Evolutionary conservation across 768 basidiomycete genomes (phyloP), one percentile per base, ranked within the genome.

Genomic region (Lactifluus volemus): DNA sequence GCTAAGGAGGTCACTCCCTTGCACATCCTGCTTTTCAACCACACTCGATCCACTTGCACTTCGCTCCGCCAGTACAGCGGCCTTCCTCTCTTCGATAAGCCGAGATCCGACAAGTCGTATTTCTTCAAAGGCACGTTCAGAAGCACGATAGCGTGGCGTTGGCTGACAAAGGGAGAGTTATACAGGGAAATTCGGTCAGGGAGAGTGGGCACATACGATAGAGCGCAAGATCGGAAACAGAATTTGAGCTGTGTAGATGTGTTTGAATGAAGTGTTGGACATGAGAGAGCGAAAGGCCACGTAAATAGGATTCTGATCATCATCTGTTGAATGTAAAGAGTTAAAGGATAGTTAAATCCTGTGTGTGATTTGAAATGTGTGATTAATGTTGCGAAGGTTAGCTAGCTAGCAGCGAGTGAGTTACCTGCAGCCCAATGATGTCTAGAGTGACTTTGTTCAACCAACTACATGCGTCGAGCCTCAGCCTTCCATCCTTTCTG

Each of bases 71-170:
- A 34, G 32, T 4, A 9, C 32, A 9, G 32, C 32, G 32, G 32
- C 32, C 9, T 34, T 34, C 32, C 32, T 34, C 32, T 34, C 32
- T 34, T 34, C 32, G 32, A 34, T 34, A 34, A 34, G 32, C 32
- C 32, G 72, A 15, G 67, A 68, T 8, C 82, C 85, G 52, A 87
- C 81, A 9, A 77, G 73, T 14, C 66, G 59, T 74, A 84, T 84
- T 0, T 75, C 79, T 1, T 59, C 65, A 32, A 72, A 70, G 5
- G 80, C 76, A 6, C 56, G 59, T 29, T 55, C 54, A 25, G 70
- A 59, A 36, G 42, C 56, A n/a, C 69, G 67, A 12, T 36, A 42
- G 14, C 60, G 58, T 19, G 48, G 34, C 10, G 61, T 72, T 15
- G 68, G 68, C 74, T 74, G 32, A 6, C 17, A 29, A 48, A 34